Conservation (phyloP, 768 basidiomycete genomes). For the Mycena metata region DNA sequence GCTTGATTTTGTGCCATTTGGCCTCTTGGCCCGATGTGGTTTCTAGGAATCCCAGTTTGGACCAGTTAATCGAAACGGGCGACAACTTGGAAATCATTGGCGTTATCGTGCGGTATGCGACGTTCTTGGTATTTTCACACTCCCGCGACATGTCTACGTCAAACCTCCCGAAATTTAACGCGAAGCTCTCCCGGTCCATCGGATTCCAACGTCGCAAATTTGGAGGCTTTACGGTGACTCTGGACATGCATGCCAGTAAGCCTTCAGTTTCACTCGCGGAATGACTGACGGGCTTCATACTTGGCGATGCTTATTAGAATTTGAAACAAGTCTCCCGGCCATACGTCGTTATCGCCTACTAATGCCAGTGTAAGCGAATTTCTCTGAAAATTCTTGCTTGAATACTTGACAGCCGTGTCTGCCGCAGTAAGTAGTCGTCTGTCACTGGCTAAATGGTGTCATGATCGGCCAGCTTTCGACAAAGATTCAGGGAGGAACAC, state of each 20-base stretch:
- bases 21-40: conserved; percentile 10
- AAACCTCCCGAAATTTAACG: not conserved
- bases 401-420: not conserved
- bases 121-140: not conserved
- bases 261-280: too few species aligned
- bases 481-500: not conserved
- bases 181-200: not conserved
- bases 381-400: not conserved
- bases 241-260: too few species aligned
- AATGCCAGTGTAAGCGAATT: too few species aligned
- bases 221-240: too few species aligned
- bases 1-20: not conserved
- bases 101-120: not conserved
- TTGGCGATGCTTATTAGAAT: not conserved
- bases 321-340: too few species aligned
- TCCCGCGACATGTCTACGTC: not conserved
- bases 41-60: conserved; percentile 25
- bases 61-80: not conserved
- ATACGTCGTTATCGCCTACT: too few species aligned
- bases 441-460: not conserved
- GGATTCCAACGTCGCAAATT: not conserved
- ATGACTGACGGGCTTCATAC: too few species aligned
- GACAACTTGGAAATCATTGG: not conserved
- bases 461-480: not conserved
- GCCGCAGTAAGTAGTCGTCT: not conserved